Percentiles rank a stretch among this genome's conserved stretches.
Evolutionary conservation across 164 flowering plant genomes (phyloP).

Genomic region (Sextonia rubra): DNA sequence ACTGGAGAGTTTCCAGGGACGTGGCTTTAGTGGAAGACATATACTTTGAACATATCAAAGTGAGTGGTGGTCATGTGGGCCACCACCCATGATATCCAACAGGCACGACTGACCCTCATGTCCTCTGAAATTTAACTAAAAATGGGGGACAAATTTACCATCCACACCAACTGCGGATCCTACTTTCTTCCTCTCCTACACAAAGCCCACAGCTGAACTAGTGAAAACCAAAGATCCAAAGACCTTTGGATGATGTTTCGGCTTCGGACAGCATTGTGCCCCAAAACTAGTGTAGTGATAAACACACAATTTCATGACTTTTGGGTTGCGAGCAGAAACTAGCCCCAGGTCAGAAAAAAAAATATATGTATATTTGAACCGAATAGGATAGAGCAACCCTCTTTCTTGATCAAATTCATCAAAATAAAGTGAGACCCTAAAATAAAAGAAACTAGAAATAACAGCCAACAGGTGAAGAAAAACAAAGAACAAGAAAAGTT

Average conservation of each 20-base stretch:
- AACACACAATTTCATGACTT: not conserved
- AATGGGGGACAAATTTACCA: not conserved
- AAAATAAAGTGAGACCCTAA: not conserved
- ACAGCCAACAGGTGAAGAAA: not conserved
- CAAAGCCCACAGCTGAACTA: conserved; percentile 10
- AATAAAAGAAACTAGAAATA: not conserved
- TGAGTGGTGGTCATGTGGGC: too few species aligned
- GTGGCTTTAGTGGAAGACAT: too few species aligned
- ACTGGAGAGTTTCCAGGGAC: too few species aligned
- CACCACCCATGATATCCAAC: too few species aligned
- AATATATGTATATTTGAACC: too few species aligned
- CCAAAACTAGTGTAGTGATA: not conserved
- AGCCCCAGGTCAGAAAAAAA: not conserved
- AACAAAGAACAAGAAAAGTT: too few species aligned
- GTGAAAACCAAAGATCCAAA: conserved; percentile 1
- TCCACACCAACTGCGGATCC: conserved; percentile 12
- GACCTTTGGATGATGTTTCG: too few species aligned
- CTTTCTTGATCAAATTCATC: not conserved
- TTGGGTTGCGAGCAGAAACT: not conserved
- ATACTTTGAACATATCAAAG: too few species aligned
- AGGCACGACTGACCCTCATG: conserved; percentile 27
- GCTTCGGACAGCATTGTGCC: not conserved
- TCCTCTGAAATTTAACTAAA: conserved; percentile 12
- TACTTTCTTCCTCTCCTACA: conserved; percentile 13
- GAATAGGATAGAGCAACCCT: too few species aligned